Evolutionary conservation across 148 eudicot species (phyloP), one percentile per base, ranked within the genome.

Genomic region (Agrostemma githago): DNA sequence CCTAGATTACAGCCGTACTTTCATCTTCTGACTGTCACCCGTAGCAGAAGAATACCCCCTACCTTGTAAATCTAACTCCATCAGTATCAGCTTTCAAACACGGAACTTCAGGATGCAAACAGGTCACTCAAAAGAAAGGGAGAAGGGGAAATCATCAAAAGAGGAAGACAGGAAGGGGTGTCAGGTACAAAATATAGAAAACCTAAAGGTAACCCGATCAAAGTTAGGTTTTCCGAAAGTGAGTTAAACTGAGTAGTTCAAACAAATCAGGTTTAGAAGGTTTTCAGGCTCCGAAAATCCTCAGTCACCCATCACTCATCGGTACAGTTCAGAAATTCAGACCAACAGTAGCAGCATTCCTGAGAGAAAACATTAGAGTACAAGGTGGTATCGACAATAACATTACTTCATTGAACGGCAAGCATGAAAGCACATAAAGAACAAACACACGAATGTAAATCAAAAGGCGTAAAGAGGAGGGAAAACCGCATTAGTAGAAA

Each of bases 401-500:
- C 6, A 40, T 5, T 5, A 8, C 43, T 19, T 6, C 40, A 8
- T 15, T 16, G 34, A 26, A 26, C 34, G 34, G 34, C 1, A 26
- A 26, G 34, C 34, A 26, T 26, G 34, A 66, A 66, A 41, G 51
- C 46, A 40, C 48, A 66, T n/a, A 71, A 16, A 40, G 12, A 37
- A 38, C 34, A 53, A 41, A n/a, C 4, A 39, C 19, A 54, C 4
- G 21, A 15, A 1, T 40, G 5, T 42, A 43, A 42, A 39, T 26
- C 5, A 40, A 67, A 75, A 39, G 1, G 8, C 0, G 14, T 5
- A 66, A 37, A 43, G 7, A 46, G 59, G 66, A 56, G 42, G n/a
- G 8, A 62, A 48, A 62, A 71, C n/a, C 17, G 43, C n/a, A 56
- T 46, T 34, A 54, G n/a, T 39, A 62, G 48, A 66, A 65, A 48